These are phyloP conservation scores for Urtica urens DNA, from an alignment of 306 rosid genomes.

Conservation along the genomic window DNA sequence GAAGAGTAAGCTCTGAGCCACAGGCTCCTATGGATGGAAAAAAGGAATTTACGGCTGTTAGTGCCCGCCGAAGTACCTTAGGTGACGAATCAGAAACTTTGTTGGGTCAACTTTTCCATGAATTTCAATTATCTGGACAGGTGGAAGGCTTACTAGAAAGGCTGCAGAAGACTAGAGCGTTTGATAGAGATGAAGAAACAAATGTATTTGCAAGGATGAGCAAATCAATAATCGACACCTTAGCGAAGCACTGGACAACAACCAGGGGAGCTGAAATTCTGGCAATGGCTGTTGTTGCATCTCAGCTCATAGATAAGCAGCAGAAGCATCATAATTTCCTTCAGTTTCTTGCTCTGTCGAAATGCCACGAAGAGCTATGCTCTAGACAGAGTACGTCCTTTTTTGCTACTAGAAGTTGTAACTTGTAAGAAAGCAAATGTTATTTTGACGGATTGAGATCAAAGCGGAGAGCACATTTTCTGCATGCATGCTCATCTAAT, in stretches of 20 bases:
- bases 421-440: slow-evolving; percentile 11
- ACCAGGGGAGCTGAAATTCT: slow-evolving; percentile 96
- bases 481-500: slow-evolving; percentile 14
- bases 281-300: slow-evolving; percentile 78
- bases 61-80: slow-evolving; percentile 52
- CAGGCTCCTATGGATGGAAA: slow-evolving; percentile 66
- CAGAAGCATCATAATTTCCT: slow-evolving; percentile 80
- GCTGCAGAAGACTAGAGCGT: slow-evolving; percentile 69
- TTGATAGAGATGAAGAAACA: slow-evolving; percentile 86
- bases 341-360: slow-evolving; percentile 86
- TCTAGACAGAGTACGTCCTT: slow-evolving; percentile 76
- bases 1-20: slow-evolving; percentile 76
- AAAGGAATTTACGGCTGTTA: slow-evolving; percentile 41
- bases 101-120: slow-evolving; percentile 62
- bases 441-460: no score
- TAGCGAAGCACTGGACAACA: slow-evolving; percentile 99
- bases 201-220: slow-evolving; percentile 79
- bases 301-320: slow-evolving; percentile 83
- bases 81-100: slow-evolving; percentile 96
- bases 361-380: slow-evolving; percentile 96
- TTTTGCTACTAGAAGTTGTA: no score
- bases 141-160: slow-evolving; percentile 63
- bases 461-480: slow-evolving; percentile 1
- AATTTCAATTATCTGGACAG: slow-evolving; percentile 67
- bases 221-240: slow-evolving; percentile 83